phyloP scores from a whole-genome alignment of 176 grass and related monocot species.

The Tillandsia fasciculata region DNA sequence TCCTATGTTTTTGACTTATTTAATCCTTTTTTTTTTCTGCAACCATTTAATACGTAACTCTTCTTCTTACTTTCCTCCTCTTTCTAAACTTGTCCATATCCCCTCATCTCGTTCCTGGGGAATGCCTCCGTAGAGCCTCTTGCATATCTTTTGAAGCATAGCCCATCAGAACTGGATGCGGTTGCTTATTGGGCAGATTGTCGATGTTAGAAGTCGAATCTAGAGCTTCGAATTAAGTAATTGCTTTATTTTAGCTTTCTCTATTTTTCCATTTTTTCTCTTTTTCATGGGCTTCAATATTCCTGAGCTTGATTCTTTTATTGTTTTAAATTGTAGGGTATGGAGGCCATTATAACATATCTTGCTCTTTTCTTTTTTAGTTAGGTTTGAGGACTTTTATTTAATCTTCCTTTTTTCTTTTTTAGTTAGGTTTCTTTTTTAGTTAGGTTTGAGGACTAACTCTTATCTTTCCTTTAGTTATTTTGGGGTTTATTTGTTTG shows the following conservation, averaged over 20 bases:
- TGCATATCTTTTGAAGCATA: too few species aligned
- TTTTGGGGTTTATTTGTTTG: neutral
- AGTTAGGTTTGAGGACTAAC: slow-evolving; percentile 2
- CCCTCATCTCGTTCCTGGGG: too few species aligned
- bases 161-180: too few species aligned
- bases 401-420: neutral
- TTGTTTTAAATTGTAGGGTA: neutral
- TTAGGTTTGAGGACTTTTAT: neutral
- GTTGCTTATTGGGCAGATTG: neutral
- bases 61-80: too few species aligned
- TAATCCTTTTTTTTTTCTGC: too few species aligned
- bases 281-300: neutral
- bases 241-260: neutral
- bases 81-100: too few species aligned
- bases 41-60: too few species aligned
- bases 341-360: neutral
- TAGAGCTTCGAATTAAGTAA: too few species aligned
- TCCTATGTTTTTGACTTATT: too few species aligned
- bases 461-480: slow-evolving; percentile 1
- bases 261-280: slow-evolving; percentile 1
- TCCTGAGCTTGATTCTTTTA: neutral
- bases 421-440: slow-evolving; percentile 11
- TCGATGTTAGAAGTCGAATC: too few species aligned
- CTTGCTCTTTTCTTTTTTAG: neutral
- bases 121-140: too few species aligned